These are phyloP conservation scores for Periconia sp. DNA, from an alignment of 2,329 filamentous ascomycete genomes.

Conservation along the genomic window DNA sequence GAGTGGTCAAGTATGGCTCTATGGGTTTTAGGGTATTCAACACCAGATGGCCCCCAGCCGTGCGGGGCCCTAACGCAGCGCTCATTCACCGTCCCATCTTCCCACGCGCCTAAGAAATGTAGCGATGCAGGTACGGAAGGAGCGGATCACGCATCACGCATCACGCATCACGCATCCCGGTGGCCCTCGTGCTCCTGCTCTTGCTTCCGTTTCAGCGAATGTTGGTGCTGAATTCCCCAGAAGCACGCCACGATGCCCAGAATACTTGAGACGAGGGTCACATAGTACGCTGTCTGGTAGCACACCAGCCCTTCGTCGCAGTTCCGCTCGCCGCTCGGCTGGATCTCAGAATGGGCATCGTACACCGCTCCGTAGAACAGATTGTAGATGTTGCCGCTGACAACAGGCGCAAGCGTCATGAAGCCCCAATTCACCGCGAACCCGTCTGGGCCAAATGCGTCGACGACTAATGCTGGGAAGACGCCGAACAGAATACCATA, in stretches of 20 bases:
- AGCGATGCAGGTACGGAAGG: too few species aligned
- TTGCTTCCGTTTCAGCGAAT: constrained; percentile 37
- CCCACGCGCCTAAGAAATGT: too few species aligned
- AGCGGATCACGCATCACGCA: too few species aligned
- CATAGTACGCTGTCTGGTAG: constrained; percentile 79
- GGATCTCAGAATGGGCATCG: constrained; percentile 76
- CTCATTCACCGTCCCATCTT: too few species aligned
- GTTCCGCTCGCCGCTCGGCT: constrained; percentile 70
- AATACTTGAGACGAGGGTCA: constrained; percentile 75
- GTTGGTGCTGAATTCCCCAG: constrained; percentile 70
- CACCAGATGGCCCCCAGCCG: too few species aligned
- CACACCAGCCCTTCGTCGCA: constrained; percentile 81
- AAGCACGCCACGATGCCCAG: constrained; percentile 73
- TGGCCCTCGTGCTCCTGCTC: constrained; percentile 40
- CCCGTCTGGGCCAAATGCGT: constrained; percentile 88
- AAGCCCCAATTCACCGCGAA: constrained; percentile 95
- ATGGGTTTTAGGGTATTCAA: too few species aligned
- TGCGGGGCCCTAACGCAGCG: too few species aligned
- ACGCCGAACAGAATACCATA: constrained; percentile 96
- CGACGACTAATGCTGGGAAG: constrained; percentile 83
- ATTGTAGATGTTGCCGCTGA: constrained; percentile 92
- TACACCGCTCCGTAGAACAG: constrained; percentile 85
- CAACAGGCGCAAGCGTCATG: constrained; percentile 87
- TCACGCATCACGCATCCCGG: constrained; percentile 31
- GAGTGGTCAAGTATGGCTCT: too few species aligned